These are phyloP conservation scores for Colletotrichum sp. DNA, from an alignment of 2,329 filamentous ascomycete genomes.

Conservation along the genomic window DNA sequence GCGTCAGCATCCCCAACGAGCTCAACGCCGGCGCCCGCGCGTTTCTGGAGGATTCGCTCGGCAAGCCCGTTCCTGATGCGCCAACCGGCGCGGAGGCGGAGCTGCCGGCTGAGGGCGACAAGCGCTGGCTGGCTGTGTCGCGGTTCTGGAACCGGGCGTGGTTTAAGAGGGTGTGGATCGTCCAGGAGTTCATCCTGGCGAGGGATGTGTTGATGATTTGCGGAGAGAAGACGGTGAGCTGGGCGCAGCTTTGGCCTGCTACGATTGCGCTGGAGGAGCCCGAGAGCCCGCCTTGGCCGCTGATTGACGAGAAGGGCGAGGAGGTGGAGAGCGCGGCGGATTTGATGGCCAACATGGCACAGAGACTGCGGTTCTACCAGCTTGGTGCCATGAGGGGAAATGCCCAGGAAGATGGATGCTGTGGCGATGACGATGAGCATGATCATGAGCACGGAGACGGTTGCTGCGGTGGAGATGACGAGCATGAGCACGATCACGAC, in stretches of 20 bases:
- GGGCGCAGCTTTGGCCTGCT: conserved; percentile 12
- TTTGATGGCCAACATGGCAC: conserved; percentile 18
- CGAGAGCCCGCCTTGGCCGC: conserved; percentile 16
- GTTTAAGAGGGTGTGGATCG: conserved; percentile 32
- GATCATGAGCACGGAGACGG: not conserved
- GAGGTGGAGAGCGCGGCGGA: conserved; percentile 14
- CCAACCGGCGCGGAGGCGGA: not conserved
- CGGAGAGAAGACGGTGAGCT: conserved; percentile 17
- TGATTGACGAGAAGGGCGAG: conserved; percentile 6
- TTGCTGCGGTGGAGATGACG: not conserved
- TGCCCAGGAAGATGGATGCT: not conserved
- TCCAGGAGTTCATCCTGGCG: conserved; percentile 30
- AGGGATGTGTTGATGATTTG: conserved; percentile 26
- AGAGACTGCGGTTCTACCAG: conserved; percentile 14
- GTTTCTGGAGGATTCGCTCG: not conserved
- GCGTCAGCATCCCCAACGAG: not conserved
- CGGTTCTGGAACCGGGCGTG: conserved; percentile 24
- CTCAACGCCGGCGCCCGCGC: conserved; percentile 16
- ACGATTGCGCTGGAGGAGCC: conserved; percentile 16
- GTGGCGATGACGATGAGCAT: not conserved
- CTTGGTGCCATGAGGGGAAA: conserved; percentile 13
- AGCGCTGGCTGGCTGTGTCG: conserved; percentile 10
- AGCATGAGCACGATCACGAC: not conserved
- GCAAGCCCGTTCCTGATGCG: conserved; percentile 1
- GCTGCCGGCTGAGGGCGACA: conserved; percentile 2